A percentile compares a stretch with the other conserved stretches of the same genome.
phyloP scores from a whole-genome alignment of 345 rosid genomes.

The Boechera divaricarpa region DNA sequence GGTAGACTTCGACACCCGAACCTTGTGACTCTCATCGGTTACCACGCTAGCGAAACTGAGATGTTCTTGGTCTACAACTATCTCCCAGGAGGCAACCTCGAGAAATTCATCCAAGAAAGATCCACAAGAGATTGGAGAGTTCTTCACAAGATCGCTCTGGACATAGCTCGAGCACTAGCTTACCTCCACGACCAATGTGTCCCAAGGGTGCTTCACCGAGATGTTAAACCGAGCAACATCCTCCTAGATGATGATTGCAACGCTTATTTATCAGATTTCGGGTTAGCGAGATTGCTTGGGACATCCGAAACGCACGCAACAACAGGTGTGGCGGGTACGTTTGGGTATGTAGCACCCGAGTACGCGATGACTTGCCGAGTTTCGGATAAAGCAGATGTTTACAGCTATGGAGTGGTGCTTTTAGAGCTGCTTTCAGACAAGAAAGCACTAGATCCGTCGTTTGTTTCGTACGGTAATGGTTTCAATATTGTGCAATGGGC shows the following conservation, averaged over 20 bases:
- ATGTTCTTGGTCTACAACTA: constrained; percentile 71
- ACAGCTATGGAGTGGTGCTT: constrained; percentile 95
- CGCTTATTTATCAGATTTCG: constrained; percentile 90
- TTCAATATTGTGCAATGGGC: constrained; percentile 50
- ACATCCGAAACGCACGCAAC: constrained; percentile 98
- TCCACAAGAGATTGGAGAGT: constrained; percentile 66
- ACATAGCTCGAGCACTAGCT: constrained; percentile 84
- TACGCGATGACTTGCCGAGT: constrained; percentile 98
- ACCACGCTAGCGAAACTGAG: constrained; percentile 65
- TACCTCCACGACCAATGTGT: constrained; percentile 87
- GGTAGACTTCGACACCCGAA: constrained; percentile 61
- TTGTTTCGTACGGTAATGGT: constrained; percentile 57
- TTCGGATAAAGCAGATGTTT: constrained; percentile 95
- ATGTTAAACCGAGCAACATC: constrained; percentile 94
- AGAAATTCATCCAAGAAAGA: constrained; percentile 63
- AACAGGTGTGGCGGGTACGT: constrained; percentile 94
- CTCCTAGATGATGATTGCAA: constrained; percentile 75
- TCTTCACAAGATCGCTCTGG: constrained; percentile 87
- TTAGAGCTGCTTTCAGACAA: constrained; percentile 89
- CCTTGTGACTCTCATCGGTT: constrained; percentile 64
- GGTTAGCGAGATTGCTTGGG: constrained; percentile 88
- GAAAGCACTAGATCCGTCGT: constrained; percentile 91
- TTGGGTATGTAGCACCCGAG: constrained; percentile 95
- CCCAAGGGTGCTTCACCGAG: constrained; percentile 92
- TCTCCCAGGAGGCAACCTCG: constrained; percentile 66